Base-by-base conservation (phyloP, 192 early-diverging fungal genomes). In the Coemansia aciculifera region DNA sequence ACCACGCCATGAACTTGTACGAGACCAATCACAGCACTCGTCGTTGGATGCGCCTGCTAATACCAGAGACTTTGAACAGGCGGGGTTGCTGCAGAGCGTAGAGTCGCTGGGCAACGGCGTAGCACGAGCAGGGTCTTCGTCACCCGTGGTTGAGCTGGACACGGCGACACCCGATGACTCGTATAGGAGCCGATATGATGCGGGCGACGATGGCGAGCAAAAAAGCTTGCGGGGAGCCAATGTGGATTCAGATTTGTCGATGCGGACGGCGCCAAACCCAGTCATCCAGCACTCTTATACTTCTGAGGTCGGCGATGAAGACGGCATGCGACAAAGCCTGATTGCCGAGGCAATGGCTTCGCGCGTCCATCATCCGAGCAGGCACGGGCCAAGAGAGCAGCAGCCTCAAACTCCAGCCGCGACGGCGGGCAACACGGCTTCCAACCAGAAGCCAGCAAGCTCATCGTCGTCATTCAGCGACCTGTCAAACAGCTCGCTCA, bases 391-490 rank as follows among this genome's bases (percentile, higher is more conserved):
- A 17, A 32, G 23, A 32, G 51, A 23, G 38, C 36, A 37, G 56
- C 54, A 15, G 54, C 54, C 10, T 10, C 39, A 34, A 6, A 27
- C 7, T 3, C 65, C 15, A 19, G 59, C 19, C 2, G 0, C 59
- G 5, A 36, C 57, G 36, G n/a, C 34, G 3, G 57, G 21, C 10
- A 37, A 38, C 36, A 23, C 59, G 23, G 6, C 19, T 2, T n/a
- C 59, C 5, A 32, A 11, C 7, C 8, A n/a, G 3, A 32, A 60
- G 19, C 36, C 36, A 2, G 29, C 59, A 4, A 60, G 29, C 43
- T 17, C 56, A 44, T 77, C 74, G 17, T 71, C 71, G 40, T 82
- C 79, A 27, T 82, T 82, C 34, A 82, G 79, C 49, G 75, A 82
- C 48, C 36, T 82, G 62, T 82, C 79, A 1, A 67, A 59, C 60